Base-by-base conservation (phyloP, 2,329 filamentous ascomycete species). In the Fusarium pseudonygamai region DNA sequence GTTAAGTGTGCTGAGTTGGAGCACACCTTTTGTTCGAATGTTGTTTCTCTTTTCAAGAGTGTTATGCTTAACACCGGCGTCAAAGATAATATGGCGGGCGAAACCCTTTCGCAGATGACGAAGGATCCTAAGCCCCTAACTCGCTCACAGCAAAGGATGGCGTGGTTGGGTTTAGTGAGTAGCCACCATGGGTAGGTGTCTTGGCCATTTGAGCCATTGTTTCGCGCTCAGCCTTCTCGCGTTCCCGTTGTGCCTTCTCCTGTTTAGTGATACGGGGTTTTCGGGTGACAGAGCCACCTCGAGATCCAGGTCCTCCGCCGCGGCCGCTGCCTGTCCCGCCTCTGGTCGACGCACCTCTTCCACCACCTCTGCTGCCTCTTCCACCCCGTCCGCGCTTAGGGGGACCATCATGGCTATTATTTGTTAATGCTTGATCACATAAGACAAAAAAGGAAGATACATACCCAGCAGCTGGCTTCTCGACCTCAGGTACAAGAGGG, bases 201-300 rank as follows among this genome's bases (percentile, higher is more conserved):
- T 83, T 82, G 37, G 80, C 77, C 40, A 84, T 69, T 74, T 83
- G 81, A 7, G 83, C 84, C 73, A 85, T 71, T 64, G 78, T 83
- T 81, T 95, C 93, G 46, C 93, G 87, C 73, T 95, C 92, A 12
- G 91, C 87, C 84, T 96, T 96, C 81, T 97, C 94, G 49, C 90
- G 89, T 78, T 97, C 94, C 82, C 94, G 91, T 78, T 92, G 90
- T 69, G 93, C 92, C 77, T 94, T 93, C 79, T 96, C 93, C 42
- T 93, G 92, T 81, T 97, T 97, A 43, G 93, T 96, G 75, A 94
- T 92, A 46, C 95, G 91, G 58, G 94, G 93, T 82, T 97, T 97
- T 75, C 95, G 88, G 26, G 92, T 89, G 2, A 92, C 91, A 16
- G 89, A 87, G 49, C 93, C 93, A 58, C 93, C 93, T 46, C 94